Percentiles rank a stretch among this genome's conserved stretches.
Conservation (phyloP, 2,329 filamentous ascomycete species). For the Alternaria metachromatica region DNA sequence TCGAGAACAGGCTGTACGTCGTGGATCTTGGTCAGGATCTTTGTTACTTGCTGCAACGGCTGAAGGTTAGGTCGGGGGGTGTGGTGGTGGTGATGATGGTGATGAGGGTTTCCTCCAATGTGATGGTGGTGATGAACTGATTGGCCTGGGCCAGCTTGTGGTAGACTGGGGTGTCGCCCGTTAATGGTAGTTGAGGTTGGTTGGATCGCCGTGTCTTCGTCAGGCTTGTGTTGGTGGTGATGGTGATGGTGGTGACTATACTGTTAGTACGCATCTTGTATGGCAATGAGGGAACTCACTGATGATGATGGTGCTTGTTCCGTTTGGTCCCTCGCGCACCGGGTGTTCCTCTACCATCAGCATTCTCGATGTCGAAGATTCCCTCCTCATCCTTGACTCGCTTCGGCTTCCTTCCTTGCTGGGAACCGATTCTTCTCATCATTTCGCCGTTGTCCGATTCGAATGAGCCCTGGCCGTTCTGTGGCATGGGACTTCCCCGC, state of each 20-base stretch:
- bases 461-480: conserved; percentile 35
- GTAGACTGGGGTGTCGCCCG: conserved; percentile 35
- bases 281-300: conserved; percentile 51
- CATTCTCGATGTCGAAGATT: conserved; percentile 70
- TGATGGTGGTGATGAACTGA: conserved; percentile 49
- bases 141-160: conserved; percentile 37
- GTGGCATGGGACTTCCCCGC: conserved; percentile 57
- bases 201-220: conserved; percentile 54
- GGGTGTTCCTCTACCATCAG: conserved; percentile 67
- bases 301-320: conserved; percentile 66
- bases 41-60: conserved; percentile 50
- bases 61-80: conserved; percentile 35
- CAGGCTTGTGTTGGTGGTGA: conserved; percentile 62
- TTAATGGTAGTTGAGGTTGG: conserved; percentile 29
- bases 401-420: conserved; percentile 51
- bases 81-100: conserved; percentile 44
- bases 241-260: conserved; percentile 63
- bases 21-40: conserved; percentile 70
- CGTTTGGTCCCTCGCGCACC: conserved; percentile 73
- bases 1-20: conserved; percentile 66
- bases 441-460: conserved; percentile 40
- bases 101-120: conserved; percentile 46
- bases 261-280: conserved; percentile 21
- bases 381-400: conserved; percentile 79
- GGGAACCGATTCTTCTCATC: conserved; percentile 45